A percentile compares a stretch with the other conserved stretches of the same genome.
Conservation (phyloP, 2,329 filamentous ascomycete species). For the Colletotrichum sp. region DNA sequence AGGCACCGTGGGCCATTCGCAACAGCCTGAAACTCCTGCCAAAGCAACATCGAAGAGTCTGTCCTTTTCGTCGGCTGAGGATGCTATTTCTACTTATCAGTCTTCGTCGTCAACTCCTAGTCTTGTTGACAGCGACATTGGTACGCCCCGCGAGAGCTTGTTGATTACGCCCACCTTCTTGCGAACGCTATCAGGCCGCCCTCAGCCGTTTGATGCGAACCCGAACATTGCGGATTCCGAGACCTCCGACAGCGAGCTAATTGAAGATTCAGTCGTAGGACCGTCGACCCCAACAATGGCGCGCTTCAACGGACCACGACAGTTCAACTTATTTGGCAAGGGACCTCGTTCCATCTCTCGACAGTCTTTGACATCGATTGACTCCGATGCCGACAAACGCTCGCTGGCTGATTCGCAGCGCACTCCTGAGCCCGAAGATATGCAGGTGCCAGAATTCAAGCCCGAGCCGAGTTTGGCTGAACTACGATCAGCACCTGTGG, state of each 20-base stretch:
- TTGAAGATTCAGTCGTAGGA: constrained; percentile 3
- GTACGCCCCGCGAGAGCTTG: constrained; percentile 23
- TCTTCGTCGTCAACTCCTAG: constrained; percentile 25
- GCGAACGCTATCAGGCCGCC: constrained; percentile 13
- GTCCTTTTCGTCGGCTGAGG: constrained; percentile 13
- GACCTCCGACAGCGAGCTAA: constrained; percentile 15
- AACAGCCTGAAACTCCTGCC: constrained; percentile 16
- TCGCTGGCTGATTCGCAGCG: neutral
- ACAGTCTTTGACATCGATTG: constrained; percentile 5
- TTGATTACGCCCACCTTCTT: constrained; percentile 23
- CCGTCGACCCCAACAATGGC: constrained; percentile 14
- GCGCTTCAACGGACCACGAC: constrained; percentile 14
- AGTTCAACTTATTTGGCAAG: constrained; percentile 15
- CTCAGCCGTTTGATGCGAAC: constrained; percentile 10
- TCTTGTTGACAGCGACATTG: constrained; percentile 21
- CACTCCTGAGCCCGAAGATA: neutral
- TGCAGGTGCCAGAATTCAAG: neutral
- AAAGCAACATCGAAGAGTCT: constrained; percentile 1
- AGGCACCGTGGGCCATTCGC: constrained; percentile 2
- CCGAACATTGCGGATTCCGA: constrained; percentile 13
- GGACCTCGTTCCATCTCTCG: constrained; percentile 10
- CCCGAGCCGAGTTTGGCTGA: neutral
- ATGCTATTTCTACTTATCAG: constrained; percentile 16
- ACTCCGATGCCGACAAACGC: constrained; percentile 1
- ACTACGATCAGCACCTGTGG: neutral